phyloP scores from a whole-genome alignment of 2,329 filamentous ascomycete genomes.

The Botrytis aclada region DNA sequence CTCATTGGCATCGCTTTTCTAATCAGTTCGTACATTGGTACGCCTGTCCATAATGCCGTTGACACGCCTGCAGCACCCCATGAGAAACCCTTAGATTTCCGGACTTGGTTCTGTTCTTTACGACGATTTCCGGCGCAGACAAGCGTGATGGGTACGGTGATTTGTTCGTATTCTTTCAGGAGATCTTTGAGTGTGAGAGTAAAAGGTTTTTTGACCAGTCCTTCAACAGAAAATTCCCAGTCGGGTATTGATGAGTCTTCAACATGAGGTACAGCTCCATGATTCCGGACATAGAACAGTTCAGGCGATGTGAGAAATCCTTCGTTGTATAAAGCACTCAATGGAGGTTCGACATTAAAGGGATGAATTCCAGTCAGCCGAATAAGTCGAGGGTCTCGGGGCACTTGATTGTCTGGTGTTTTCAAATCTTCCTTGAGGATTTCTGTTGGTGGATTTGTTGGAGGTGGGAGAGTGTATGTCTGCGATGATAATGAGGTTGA shows the following conservation, averaged over 20 bases:
- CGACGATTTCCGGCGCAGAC: conserved; percentile 90
- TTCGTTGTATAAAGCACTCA: conserved; percentile 72
- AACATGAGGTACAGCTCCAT: conserved; percentile 77
- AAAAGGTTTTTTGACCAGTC: conserved; percentile 75
- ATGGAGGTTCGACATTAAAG: conserved; percentile 84
- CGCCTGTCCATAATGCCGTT: conserved; percentile 84
- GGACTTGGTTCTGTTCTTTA: conserved; percentile 88
- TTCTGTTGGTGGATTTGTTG: conserved; percentile 51
- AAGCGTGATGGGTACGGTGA: conserved; percentile 82
- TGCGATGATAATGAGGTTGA: conserved; percentile 15
- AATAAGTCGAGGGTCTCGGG: conserved; percentile 76
- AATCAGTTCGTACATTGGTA: conserved; percentile 70
- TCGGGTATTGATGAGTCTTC: conserved; percentile 67
- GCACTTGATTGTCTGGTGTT: conserved; percentile 80
- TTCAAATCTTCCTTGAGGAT: conserved; percentile 74
- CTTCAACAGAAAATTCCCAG: conserved; percentile 83
- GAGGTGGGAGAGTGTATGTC: conserved; percentile 62
- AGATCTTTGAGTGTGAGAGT: conserved; percentile 70
- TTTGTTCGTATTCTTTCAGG: conserved; percentile 70
- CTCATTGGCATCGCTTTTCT: conserved; percentile 63
- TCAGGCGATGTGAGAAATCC: conserved; percentile 86
- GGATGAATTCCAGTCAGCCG: conserved; percentile 85
- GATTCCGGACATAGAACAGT: conserved; percentile 88
- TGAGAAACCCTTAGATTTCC: conserved; percentile 90
- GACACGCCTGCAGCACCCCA: conserved; percentile 88